phyloP scores from a whole-genome alignment of 345 rosid species.

The Euphorbia pulcherrima region DNA sequence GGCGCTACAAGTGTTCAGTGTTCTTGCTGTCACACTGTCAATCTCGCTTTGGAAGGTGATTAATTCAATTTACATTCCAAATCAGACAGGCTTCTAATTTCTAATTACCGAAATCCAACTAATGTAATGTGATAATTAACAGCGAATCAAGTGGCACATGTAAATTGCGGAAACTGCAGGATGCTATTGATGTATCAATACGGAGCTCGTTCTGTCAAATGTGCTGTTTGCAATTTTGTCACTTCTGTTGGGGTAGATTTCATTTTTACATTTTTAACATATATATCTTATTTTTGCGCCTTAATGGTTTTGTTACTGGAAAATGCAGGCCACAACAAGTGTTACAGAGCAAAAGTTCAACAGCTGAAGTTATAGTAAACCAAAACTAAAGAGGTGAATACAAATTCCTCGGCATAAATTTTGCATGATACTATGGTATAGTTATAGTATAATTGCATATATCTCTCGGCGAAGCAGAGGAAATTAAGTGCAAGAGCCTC shows the following conservation, averaged over 20 bases:
- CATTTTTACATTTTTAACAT: neutral
- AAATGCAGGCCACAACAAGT: conserved; percentile 77
- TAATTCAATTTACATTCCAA: neutral
- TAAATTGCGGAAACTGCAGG: conserved; percentile 90
- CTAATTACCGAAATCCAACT: too few species aligned
- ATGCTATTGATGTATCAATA: conserved; percentile 95
- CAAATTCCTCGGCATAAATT: conserved; percentile 13
- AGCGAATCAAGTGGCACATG: conserved; percentile 96
- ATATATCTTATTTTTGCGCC: neutral
- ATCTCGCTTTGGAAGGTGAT: conserved; percentile 82
- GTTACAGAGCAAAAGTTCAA: conserved; percentile 59
- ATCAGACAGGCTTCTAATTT: neutral
- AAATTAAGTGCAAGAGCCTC: conserved; percentile 18
- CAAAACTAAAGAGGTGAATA: neutral
- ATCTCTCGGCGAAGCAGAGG: conserved; percentile 20
- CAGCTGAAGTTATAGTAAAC: conserved; percentile 27
- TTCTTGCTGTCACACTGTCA: conserved; percentile 93
- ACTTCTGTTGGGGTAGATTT: conserved; percentile 79
- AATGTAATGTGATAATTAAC: conserved; percentile 19
- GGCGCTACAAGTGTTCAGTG: conserved; percentile 99
- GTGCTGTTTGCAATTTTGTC: conserved; percentile 88
- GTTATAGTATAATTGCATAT: neutral
- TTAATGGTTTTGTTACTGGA: conserved; percentile 10
- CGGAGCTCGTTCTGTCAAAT: conserved; percentile 90
- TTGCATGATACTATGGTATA: conserved; percentile 20